Base-by-base conservation (phyloP, 768 basidiomycete genomes). In the Pilatotrama ljubarskyi region DNA sequence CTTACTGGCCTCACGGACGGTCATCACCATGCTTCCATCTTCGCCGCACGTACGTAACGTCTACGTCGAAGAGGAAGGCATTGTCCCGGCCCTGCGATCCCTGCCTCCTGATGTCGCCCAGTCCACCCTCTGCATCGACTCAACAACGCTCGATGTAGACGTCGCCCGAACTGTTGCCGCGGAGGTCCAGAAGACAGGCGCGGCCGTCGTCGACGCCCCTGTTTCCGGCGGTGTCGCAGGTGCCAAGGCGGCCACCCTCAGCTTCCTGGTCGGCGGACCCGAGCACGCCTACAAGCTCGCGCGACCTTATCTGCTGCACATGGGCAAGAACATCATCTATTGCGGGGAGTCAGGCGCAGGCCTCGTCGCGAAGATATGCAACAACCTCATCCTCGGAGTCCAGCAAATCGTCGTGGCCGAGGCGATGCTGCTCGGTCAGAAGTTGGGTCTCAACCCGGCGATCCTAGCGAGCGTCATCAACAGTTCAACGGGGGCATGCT, bases 21-120 rank as follows among this genome's bases (percentile, higher is more conserved):
- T 97, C 46, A 72, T 98, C 51, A 95, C 94, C 6, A 95, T 96
- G 93, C 80, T 98, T 1, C 95, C 95, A 0, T 95, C 93, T 0
- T 91, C 93, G 7, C 91, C 93, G 0, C 90, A 98, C 64, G 94
- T 97, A 41, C 78, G 83, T 51, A 74, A 79, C 50, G 94, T 95
- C 10, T 96, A 95, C 71, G 68, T 78, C 20, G 78, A 80, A 41
- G 73, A 73, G 47, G 75, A 76, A n/a, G 87, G 86, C 0, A 84
- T 95, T 52, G 75, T 92, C 57, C 80, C 88, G 4, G 80, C 84
- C 0, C 75, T 96, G 48, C 76, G 75, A 51, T 76, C 73, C 17
- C 68, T 93, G 38, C 49, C 73, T 1, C 46, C 47, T 3, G 68
- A 65, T n/a, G 65, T 66, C 0, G 76, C 80, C 14, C 55, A 73